Percentiles rank a stretch among this genome's conserved stretches.
Conservation (phyloP, 495 filamentous ascomycete genomes). For the Cercophora scortea region DNA sequence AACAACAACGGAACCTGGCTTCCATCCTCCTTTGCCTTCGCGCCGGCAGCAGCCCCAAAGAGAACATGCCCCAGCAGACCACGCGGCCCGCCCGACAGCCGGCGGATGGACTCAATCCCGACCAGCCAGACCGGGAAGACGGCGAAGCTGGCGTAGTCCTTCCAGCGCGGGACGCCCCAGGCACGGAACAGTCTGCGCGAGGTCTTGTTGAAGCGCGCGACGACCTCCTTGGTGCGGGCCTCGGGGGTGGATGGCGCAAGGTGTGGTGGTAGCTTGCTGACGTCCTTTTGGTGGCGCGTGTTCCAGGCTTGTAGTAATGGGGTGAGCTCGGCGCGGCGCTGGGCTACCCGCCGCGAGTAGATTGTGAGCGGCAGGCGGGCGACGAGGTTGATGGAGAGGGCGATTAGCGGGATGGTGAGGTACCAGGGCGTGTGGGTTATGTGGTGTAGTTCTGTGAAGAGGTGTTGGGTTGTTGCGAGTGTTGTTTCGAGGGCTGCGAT, state of each 20-base stretch:
- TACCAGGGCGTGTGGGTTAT: conserved; percentile 60
- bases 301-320: conserved; percentile 48
- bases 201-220: conserved; percentile 21
- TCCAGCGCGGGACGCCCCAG: conserved; percentile 46
- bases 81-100: conserved; percentile 49
- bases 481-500: conserved; percentile 31
- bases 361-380: conserved; percentile 53
- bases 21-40: neutral
- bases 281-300: conserved; percentile 18
- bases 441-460: conserved; percentile 56
- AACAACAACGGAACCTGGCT: neutral
- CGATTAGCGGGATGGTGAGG: conserved; percentile 60
- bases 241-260: neutral
- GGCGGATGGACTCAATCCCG: conserved; percentile 59
- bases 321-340: conserved; percentile 35
- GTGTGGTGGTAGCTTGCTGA: conserved; percentile 13
- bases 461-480: conserved; percentile 42
- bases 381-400: conserved; percentile 50
- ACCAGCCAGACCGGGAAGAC: conserved; percentile 63
- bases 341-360: conserved; percentile 37
- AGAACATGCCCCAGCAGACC: conserved; percentile 44
- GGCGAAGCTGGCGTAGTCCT: conserved; percentile 29
- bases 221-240: conserved; percentile 8
- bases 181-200: conserved; percentile 30
- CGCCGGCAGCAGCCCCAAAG: conserved; percentile 3